Percentiles rank a stretch among this genome's conserved stretches.
phyloP scores from a whole-genome alignment of 2,329 filamentous ascomycete species.

The Helotiales sp. region DNA sequence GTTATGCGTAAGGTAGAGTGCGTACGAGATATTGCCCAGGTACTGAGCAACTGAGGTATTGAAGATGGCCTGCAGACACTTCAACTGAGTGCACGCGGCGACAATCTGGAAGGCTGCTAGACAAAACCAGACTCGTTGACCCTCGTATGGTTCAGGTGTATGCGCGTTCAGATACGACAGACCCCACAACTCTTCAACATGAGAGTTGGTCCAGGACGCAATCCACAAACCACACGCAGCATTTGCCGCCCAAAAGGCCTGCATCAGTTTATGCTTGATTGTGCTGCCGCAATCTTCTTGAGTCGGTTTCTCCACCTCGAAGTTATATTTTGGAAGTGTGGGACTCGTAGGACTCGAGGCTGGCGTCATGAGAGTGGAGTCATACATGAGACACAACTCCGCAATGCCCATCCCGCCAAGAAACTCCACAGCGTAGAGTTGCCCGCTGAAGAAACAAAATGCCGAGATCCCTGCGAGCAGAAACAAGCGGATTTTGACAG shows the following conservation, averaged over 20 bases:
- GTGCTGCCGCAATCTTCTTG: not conserved
- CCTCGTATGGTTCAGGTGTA: conserved; percentile 28
- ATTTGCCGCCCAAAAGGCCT: conserved; percentile 31
- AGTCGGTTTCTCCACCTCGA: conserved; percentile 7
- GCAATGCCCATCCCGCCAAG: conserved; percentile 46
- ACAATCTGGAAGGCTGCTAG: conserved; percentile 34
- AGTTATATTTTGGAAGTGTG: conserved; percentile 22
- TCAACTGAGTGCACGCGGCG: conserved; percentile 36
- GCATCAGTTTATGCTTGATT: conserved; percentile 11
- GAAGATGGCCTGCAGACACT: conserved; percentile 44
- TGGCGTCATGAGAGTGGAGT: conserved; percentile 18
- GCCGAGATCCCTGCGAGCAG: conserved; percentile 24
- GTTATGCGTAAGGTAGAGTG: conserved; percentile 59
- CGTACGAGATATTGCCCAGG: conserved; percentile 56
- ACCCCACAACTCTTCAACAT: conserved; percentile 26
- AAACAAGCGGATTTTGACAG: conserved; percentile 25
- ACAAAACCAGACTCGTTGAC: conserved; percentile 33
- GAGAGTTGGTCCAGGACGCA: conserved; percentile 32
- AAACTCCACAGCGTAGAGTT: conserved; percentile 41
- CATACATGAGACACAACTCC: conserved; percentile 43
- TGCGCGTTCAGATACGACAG: conserved; percentile 26
- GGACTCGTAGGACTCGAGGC: conserved; percentile 21
- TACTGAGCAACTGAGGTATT: conserved; percentile 52
- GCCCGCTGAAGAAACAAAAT: conserved; percentile 31
- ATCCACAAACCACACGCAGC: conserved; percentile 30